A percentile compares a stretch with the other conserved stretches of the same genome.
These are phyloP conservation scores for Boletus sp. DNA, from an alignment of 768 basidiomycete genomes.

Conservation along the genomic window DNA sequence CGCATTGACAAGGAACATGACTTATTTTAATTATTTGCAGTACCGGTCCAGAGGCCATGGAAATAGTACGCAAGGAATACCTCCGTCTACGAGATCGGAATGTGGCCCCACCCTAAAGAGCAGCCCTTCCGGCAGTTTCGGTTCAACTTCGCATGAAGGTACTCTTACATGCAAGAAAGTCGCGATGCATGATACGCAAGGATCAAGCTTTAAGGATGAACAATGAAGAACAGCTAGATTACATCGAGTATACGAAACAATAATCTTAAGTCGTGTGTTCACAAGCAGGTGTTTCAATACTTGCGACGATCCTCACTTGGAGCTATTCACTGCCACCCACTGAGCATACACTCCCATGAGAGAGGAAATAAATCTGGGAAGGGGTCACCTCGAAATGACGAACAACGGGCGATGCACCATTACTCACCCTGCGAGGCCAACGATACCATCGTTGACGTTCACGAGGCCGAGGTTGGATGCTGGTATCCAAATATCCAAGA, in stretches of 20 bases:
- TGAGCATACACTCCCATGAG: constrained; percentile 66
- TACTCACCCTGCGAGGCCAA: constrained; percentile 83
- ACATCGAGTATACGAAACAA: constrained; percentile 3
- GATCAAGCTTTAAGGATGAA: neutral
- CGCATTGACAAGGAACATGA: neutral
- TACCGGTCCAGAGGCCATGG: constrained; percentile 74
- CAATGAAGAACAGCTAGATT: constrained; percentile 7
- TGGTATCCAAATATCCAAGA: constrained; percentile 88
- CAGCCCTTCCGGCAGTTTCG: neutral
- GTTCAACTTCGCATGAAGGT: neutral
- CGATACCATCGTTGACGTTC: constrained; percentile 76
- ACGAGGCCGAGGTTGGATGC: constrained; percentile 76
- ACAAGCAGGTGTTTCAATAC: neutral
- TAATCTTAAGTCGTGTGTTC: neutral
- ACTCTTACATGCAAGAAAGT: neutral
- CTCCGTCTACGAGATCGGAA: constrained; percentile 55
- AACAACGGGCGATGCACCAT: constrained; percentile 5
- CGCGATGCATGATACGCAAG: neutral
- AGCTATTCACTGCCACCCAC: constrained; percentile 53
- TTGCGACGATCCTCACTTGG: constrained; percentile 33
- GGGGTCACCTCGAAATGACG: constrained; percentile 2
- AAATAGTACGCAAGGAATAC: constrained; percentile 68
- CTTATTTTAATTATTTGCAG: constrained; percentile 34
- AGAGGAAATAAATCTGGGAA: constrained; percentile 62
- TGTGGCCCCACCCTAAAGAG: neutral